Evolutionary conservation across 2,329 filamentous ascomycete genomes (phyloP).

Genomic region (Alternaria brassicae): DNA sequence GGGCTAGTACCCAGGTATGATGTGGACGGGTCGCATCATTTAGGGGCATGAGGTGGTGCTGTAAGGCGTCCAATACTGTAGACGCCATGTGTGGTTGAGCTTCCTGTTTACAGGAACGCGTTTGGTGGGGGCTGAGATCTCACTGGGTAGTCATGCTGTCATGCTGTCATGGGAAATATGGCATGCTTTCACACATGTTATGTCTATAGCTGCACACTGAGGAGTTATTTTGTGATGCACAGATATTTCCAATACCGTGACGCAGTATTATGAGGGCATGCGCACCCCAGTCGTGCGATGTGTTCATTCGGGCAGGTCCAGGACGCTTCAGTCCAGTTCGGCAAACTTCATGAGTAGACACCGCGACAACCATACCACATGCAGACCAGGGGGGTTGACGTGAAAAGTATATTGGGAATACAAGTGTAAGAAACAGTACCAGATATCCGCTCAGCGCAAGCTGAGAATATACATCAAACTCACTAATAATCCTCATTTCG

Average conservation of each 20-base stretch:
- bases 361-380: background rate
- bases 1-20: background rate
- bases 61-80: constrained; percentile 3
- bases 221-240: background rate
- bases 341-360: background rate
- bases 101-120: too few species aligned
- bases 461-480: background rate
- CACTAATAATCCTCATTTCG: background rate
- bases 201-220: background rate
- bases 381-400: background rate
- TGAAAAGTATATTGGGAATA: background rate
- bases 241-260: background rate
- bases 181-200: background rate
- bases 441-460: background rate
- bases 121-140: background rate
- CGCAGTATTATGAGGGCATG: background rate
- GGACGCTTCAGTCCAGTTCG: background rate
- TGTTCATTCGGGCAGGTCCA: background rate
- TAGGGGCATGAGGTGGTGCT: background rate
- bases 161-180: constrained; percentile 1
- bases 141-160: constrained; percentile 2
- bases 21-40: background rate
- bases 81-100: too few species aligned
- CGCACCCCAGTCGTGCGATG: background rate
- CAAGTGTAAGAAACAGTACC: background rate